These are phyloP conservation scores for Epichloe uncinata DNA, from an alignment of 2,329 filamentous ascomycete genomes.

Conservation along the genomic window DNA sequence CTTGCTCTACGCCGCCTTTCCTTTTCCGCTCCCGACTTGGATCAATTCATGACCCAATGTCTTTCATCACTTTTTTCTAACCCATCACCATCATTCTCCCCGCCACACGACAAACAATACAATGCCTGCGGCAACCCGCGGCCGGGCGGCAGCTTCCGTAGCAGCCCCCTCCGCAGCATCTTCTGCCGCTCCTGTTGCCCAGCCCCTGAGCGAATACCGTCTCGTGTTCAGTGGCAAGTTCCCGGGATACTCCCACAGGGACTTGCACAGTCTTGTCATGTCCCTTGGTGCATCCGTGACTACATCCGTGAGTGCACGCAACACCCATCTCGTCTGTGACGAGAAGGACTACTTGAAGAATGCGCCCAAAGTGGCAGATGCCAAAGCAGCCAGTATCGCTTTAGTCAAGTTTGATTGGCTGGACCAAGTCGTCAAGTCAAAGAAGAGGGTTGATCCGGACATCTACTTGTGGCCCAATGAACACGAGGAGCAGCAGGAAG, in stretches of 20 bases:
- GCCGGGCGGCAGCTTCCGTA: constrained; percentile 6
- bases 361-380: constrained; percentile 38
- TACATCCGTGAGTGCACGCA: constrained; percentile 33
- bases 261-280: constrained; percentile 31
- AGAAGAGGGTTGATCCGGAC: constrained; percentile 13
- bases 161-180: constrained; percentile 1
- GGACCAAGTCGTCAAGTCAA: constrained; percentile 32
- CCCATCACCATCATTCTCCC: neutral
- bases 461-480: constrained; percentile 13
- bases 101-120: neutral
- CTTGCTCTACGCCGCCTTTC: too few relatives aligned
- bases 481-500: neutral
- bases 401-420: constrained; percentile 51
- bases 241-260: constrained; percentile 36
- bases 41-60: too few relatives aligned
- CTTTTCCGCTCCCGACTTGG: too few relatives aligned
- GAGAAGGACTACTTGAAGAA: constrained; percentile 35
- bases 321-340: constrained; percentile 45
- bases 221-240: constrained; percentile 51
- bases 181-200: constrained; percentile 5
- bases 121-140: neutral
- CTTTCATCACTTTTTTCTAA: neutral
- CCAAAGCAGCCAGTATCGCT: constrained; percentile 31
- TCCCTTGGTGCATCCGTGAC: constrained; percentile 35
- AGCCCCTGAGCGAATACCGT: constrained; percentile 32